Evolutionary conservation across 1,284 basidiomycete genomes (phyloP).

Genomic region (Apiotrichum gamsii): DNA sequence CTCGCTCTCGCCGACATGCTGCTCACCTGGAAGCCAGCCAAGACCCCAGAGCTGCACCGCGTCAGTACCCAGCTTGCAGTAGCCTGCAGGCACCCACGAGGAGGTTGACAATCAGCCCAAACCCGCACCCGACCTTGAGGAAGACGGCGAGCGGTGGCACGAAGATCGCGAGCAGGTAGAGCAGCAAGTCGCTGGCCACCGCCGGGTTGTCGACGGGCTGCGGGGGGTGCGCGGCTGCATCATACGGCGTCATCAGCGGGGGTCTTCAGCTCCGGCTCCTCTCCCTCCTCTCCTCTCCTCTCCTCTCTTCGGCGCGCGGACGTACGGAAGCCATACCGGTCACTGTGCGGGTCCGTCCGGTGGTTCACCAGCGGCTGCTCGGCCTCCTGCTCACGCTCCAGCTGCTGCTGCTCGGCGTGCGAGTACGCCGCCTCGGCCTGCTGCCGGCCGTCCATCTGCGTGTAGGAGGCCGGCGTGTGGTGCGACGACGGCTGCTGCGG

Average conservation of each 20-base stretch:
- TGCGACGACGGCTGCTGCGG: background rate
- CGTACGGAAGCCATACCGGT: conserved; percentile 4
- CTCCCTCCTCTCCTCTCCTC: too few relatives aligned
- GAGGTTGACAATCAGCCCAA: conserved; percentile 5
- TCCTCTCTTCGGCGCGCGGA: too few relatives aligned
- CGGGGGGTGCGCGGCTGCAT: background rate
- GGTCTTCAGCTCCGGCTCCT: too few relatives aligned
- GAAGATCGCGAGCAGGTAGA: conserved; percentile 8
- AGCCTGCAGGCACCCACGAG: conserved; percentile 4
- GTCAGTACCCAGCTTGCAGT: too few relatives aligned
- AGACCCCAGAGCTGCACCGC: conserved; percentile 6
- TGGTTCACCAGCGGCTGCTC: too few relatives aligned
- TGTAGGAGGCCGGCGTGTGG: background rate
- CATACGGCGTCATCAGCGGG: too few relatives aligned
- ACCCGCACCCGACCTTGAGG: conserved; percentile 5
- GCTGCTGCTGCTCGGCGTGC: background rate
- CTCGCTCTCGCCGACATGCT: too few relatives aligned
- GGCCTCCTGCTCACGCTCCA: background rate
- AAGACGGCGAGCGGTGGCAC: conserved; percentile 10
- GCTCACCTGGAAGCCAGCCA: conserved; percentile 11
- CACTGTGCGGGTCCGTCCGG: background rate
- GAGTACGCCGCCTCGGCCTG: background rate
- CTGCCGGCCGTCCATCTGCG: background rate
- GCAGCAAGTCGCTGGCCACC: background rate
- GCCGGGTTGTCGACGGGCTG: too few relatives aligned